Evolutionary conservation across 2,329 filamentous ascomycete species (phyloP).

Genomic region (Fusarium tricinctum): DNA sequence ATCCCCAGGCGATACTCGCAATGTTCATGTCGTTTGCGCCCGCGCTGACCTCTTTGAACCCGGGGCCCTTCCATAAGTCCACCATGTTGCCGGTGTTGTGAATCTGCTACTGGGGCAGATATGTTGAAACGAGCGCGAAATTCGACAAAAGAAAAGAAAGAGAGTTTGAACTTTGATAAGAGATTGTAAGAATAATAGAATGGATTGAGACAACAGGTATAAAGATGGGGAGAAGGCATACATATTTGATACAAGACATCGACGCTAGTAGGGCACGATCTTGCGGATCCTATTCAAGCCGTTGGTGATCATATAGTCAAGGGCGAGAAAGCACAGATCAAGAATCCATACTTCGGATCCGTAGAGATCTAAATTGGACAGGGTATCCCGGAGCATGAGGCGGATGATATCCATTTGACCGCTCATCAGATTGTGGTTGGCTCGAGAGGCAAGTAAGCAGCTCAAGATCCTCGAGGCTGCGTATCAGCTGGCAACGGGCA

Average conservation of each 20-base stretch:
- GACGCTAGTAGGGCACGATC: conserved; percentile 30
- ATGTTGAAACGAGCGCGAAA: not conserved
- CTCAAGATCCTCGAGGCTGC: conserved; percentile 7
- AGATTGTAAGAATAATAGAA: not conserved
- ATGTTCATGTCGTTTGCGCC: conserved; percentile 47
- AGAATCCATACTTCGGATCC: conserved; percentile 40
- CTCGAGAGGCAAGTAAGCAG: not conserved
- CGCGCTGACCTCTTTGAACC: conserved; percentile 27
- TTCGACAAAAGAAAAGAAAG: not conserved
- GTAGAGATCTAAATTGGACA: conserved; percentile 41
- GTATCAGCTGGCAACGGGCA: not conserved
- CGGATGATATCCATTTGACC: too few species aligned
- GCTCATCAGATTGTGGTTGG: conserved; percentile 13
- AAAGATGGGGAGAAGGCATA: conserved; percentile 31
- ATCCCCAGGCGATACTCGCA: conserved; percentile 49
- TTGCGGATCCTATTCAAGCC: conserved; percentile 7
- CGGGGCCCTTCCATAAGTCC: conserved; percentile 36
- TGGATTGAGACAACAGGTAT: too few species aligned
- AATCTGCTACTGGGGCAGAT: not conserved
- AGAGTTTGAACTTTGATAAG: not conserved
- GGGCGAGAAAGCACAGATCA: conserved; percentile 28
- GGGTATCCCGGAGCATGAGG: conserved; percentile 17
- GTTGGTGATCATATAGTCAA: conserved; percentile 9
- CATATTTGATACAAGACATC: conserved; percentile 26
- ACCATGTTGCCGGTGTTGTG: conserved; percentile 27